Conservation (phyloP, 805 yeast genomes). For the Grigorovia transvaalensis region DNA sequence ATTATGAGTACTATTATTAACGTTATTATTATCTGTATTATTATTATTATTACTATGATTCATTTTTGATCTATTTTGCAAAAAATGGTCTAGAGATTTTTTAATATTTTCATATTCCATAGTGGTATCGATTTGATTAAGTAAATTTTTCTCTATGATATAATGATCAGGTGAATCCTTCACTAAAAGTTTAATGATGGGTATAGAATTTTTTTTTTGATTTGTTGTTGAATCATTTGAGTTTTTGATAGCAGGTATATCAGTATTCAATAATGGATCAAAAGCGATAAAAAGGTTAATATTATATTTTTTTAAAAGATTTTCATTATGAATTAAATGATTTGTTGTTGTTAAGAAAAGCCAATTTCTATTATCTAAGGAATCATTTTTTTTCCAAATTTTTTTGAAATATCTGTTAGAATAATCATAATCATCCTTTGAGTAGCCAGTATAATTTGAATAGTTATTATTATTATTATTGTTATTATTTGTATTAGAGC, state of each 20-base stretch:
- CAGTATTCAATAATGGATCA: conserved; percentile 33
- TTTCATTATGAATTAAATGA: conserved; percentile 31
- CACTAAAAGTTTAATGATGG: conserved; percentile 38
- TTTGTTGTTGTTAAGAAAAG: conserved; percentile 38
- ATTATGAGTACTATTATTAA: not conserved
- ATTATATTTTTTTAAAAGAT: conserved; percentile 25
- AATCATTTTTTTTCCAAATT: conserved; percentile 2
- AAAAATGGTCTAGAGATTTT: conserved; percentile 23
- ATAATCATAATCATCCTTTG: conserved; percentile 23
- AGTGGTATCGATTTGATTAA: conserved; percentile 7
- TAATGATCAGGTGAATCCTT: conserved; percentile 39
- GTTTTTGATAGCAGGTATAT: conserved; percentile 2
- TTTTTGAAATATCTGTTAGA: conserved; percentile 7
- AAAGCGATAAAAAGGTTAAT: conserved; percentile 40
- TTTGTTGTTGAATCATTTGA: conserved; percentile 9
- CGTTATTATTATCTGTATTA: not conserved
- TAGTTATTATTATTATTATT: not conserved
- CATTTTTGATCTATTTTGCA: conserved; percentile 7
- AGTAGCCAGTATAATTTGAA: conserved; percentile 10
- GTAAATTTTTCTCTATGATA: conserved; percentile 11
- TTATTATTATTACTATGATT: not conserved
- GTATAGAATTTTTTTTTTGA: conserved; percentile 21
- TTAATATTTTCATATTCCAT: conserved; percentile 16
- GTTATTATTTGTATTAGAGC: not conserved
- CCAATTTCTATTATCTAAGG: conserved; percentile 17